phyloP scores from a whole-genome alignment of 352 stramenopile genomes.

The Blastocystis hominis region DNA sequence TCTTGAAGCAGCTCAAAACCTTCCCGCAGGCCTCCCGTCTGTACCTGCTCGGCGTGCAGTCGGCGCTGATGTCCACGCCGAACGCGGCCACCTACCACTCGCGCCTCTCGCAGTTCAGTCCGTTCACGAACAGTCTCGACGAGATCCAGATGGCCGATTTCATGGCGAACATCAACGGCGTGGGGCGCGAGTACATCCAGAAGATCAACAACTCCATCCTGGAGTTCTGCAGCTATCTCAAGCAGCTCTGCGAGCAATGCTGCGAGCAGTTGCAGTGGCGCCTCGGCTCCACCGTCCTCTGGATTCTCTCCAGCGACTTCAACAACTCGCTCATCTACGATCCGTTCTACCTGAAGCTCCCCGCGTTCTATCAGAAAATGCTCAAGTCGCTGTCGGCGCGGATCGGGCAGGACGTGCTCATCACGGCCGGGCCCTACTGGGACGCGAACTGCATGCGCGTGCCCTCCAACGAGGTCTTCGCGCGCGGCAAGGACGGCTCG shows the following conservation, averaged over 20 bases:
- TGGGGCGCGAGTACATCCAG: slow-evolving; percentile 23
- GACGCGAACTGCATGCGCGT: slow-evolving; percentile 39
- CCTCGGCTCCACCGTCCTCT: slow-evolving; percentile 35
- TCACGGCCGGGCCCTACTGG: slow-evolving; percentile 49
- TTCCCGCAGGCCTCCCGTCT: slow-evolving; percentile 55
- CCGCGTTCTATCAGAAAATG: slow-evolving; percentile 51
- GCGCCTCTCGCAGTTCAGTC: slow-evolving; percentile 29
- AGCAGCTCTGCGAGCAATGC: slow-evolving; percentile 16
- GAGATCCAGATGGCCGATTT: slow-evolving; percentile 57
- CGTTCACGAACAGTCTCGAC: slow-evolving; percentile 40
- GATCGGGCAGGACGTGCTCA: slow-evolving; percentile 41
- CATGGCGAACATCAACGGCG: slow-evolving; percentile 55
- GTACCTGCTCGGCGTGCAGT: slow-evolving; percentile 53
- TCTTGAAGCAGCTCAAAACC: slow-evolving; percentile 2
- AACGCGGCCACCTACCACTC: slow-evolving; percentile 45
- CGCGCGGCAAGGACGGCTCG: slow-evolving; percentile 24
- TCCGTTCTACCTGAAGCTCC: slow-evolving; percentile 38
- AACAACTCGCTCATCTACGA: slow-evolving; percentile 56
- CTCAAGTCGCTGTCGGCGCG: neutral
- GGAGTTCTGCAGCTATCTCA: slow-evolving; percentile 38
- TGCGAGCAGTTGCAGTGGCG: slow-evolving; percentile 28
- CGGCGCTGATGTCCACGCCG: slow-evolving; percentile 47
- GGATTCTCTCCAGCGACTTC: slow-evolving; percentile 54
- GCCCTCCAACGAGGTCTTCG: neutral
- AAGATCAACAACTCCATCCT: slow-evolving; percentile 47